A percentile compares a stretch with the other conserved stretches of the same genome.
Conservation (phyloP, 306 rosid genomes). For the Vigna mungo region DNA sequence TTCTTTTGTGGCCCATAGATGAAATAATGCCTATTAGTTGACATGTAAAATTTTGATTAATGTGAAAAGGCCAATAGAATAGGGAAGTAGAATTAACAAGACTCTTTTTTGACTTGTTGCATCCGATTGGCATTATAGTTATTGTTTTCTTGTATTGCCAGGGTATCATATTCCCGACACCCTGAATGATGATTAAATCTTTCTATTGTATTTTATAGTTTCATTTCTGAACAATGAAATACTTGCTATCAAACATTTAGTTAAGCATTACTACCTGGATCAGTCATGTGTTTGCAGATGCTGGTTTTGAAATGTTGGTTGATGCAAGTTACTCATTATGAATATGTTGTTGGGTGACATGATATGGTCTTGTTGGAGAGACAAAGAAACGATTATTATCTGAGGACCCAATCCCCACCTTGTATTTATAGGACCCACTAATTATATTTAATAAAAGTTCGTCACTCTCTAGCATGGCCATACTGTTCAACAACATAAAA, state of each 20-base stretch:
- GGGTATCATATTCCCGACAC: neutral
- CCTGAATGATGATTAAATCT: neutral
- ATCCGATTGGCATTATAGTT: neutral
- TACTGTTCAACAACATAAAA: neutral
- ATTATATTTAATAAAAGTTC: neutral
- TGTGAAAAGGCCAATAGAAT: neutral
- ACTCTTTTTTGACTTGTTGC: neutral
- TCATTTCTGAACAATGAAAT: neutral
- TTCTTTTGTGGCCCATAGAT: neutral
- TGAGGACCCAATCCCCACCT: neutral
- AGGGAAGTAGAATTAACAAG: neutral
- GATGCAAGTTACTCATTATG: neutral
- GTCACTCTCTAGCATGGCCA: neutral
- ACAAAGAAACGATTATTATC: neutral
- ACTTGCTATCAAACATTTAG: neutral
- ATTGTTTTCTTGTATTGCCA: neutral
- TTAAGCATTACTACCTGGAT: neutral
- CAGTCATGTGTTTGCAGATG: neutral
- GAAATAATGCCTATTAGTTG: neutral
- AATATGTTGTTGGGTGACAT: neutral
- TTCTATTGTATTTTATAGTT: neutral
- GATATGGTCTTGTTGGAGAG: neutral
- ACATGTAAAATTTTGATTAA: neutral
- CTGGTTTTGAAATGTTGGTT: neutral
- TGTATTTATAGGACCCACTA: neutral